phyloP scores from a whole-genome alignment of 2,329 filamentous ascomycete species.

The Fusarium chaquense region DNA sequence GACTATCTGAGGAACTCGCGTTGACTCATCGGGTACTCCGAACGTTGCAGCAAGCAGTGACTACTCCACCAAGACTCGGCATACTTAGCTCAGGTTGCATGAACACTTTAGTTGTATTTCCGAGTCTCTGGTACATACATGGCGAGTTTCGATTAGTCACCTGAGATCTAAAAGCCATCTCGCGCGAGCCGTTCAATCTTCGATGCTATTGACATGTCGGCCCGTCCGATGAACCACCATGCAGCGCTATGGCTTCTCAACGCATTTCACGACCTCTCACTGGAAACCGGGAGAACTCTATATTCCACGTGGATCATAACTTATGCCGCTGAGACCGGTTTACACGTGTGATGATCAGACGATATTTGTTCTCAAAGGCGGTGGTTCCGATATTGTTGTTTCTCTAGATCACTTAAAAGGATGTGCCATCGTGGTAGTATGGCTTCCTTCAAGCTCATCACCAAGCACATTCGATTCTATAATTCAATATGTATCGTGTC shows the following conservation, averaged over 20 bases:
- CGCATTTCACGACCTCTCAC: conserved; percentile 1
- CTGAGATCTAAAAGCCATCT: background rate
- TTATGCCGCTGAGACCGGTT: conserved; percentile 25
- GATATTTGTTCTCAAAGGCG: conserved; percentile 7
- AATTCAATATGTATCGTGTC: conserved; percentile 15
- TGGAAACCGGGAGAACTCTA: background rate
- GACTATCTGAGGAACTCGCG: background rate
- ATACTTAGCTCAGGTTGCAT: background rate
- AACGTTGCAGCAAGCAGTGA: background rate
- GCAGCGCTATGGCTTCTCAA: conserved; percentile 14
- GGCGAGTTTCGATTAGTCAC: background rate
- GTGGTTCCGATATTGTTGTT: conserved; percentile 10
- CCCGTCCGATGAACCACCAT: conserved; percentile 21
- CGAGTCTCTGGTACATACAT: background rate
- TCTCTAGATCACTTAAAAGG: conserved; percentile 16
- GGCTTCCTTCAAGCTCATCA: background rate
- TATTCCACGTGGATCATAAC: background rate
- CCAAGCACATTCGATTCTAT: background rate
- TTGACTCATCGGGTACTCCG: conserved; percentile 18
- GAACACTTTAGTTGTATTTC: background rate
- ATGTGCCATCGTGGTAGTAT: background rate
- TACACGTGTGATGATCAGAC: conserved; percentile 1
- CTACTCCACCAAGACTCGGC: background rate
- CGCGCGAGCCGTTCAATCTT: background rate
- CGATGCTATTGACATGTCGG: conserved; percentile 26